These are phyloP conservation scores for Arthrobotrys musiformis DNA, from an alignment of 2,329 filamentous ascomycete species.

Conservation along the genomic window DNA sequence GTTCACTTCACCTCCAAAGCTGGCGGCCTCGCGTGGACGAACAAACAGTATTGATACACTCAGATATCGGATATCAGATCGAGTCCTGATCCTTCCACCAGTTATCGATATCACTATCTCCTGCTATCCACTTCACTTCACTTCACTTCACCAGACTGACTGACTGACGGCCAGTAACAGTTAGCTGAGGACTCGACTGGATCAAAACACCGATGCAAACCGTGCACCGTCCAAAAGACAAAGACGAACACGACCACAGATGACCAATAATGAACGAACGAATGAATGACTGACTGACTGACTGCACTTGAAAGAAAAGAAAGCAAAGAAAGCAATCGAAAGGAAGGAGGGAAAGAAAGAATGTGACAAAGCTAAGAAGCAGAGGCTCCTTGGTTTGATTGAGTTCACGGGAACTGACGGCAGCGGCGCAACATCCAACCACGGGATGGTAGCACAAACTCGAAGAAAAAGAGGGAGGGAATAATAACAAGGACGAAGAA, in stretches of 20 bases:
- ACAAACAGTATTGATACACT: background rate
- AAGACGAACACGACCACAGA: no score
- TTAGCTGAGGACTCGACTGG: no score
- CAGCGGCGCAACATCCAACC: conserved; percentile 61
- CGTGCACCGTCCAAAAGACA: background rate
- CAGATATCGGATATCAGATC: conserved; percentile 9
- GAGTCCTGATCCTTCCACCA: conserved; percentile 38
- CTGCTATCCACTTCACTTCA: conserved; percentile 22
- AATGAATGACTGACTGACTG: background rate
- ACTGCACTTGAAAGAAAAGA: background rate
- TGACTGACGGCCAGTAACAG: no score
- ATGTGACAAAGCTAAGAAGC: conserved; percentile 21
- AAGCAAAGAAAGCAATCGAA: background rate
- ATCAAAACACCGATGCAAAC: background rate
- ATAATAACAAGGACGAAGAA: conserved; percentile 50
- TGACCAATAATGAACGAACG: no score
- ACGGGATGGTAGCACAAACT: conserved; percentile 56
- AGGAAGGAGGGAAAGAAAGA: conserved; percentile 53
- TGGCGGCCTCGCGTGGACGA: conserved; percentile 52
- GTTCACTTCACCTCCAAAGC: conserved; percentile 9
- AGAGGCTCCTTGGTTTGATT: conserved; percentile 61
- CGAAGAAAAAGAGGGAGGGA: conserved; percentile 58
- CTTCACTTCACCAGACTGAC: conserved; percentile 25
- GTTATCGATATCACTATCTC: conserved; percentile 10
- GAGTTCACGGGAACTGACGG: conserved; percentile 61